phyloP scores from a whole-genome alignment of 2,329 filamentous ascomycete genomes.

The Botrytis tulipae region DNA sequence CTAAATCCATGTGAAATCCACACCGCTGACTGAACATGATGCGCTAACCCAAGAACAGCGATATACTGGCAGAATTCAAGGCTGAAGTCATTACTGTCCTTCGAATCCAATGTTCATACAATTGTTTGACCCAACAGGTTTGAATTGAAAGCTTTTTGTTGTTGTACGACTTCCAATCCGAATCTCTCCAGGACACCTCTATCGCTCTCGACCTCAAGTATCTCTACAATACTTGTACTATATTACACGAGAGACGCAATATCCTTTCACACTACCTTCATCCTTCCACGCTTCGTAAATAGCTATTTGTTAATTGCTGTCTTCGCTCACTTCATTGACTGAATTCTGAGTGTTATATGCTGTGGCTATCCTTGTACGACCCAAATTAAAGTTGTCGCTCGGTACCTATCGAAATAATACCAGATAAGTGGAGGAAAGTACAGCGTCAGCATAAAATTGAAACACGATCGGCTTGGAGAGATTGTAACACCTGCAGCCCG shows the following conservation, averaged over 20 bases:
- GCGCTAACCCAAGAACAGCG: not conserved
- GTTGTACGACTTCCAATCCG: not conserved
- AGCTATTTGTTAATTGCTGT: not conserved
- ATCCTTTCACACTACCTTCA: not conserved
- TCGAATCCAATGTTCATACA: not conserved
- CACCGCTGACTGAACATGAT: not conserved
- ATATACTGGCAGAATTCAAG: not conserved
- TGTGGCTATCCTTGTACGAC: not conserved
- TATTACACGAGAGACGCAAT: not conserved
- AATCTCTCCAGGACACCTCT: not conserved
- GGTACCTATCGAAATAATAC: not conserved
- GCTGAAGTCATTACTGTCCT: not conserved
- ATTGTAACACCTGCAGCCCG: not conserved
- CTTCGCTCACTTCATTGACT: not conserved
- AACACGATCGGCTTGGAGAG: not conserved
- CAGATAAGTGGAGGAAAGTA: not conserved
- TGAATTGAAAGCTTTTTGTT: not conserved
- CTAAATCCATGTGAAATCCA: not conserved
- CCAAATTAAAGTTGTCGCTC: not conserved
- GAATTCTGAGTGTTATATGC: not conserved
- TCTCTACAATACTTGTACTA: not conserved
- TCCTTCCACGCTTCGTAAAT: slow-evolving; percentile 1
- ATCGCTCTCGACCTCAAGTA: not conserved
- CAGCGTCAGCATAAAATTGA: not conserved
- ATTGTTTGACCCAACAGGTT: not conserved